phyloP scores from a whole-genome alignment of 768 basidiomycete genomes.

The Mrakia hoshinonis region DNA sequence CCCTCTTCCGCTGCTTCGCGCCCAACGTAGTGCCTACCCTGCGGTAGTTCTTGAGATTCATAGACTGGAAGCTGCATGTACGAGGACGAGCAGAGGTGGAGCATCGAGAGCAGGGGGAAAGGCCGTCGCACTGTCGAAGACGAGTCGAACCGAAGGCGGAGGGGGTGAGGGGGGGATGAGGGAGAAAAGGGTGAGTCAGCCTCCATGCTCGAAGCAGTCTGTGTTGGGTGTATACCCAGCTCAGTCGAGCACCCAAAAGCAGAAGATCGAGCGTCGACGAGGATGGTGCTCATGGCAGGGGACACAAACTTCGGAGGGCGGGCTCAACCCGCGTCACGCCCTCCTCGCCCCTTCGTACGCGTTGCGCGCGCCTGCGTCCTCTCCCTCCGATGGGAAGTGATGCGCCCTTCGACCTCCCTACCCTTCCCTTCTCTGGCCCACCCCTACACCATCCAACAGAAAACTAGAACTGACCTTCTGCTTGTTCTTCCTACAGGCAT shows the following conservation, averaged over 20 bases:
- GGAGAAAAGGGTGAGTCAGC: neutral
- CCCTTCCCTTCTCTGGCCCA: no score
- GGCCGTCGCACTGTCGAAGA: neutral
- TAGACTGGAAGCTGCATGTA: neutral
- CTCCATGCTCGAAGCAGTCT: neutral
- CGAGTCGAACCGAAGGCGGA: neutral
- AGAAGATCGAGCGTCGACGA: no score
- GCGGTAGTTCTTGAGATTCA: neutral
- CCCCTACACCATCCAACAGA: neutral
- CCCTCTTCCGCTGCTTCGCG: neutral
- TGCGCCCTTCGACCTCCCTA: no score
- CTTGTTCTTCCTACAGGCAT: conserved; percentile 1
- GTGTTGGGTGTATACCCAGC: no score
- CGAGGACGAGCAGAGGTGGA: neutral
- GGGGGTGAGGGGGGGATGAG: neutral
- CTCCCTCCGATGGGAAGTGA: no score
- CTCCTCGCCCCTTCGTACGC: no score
- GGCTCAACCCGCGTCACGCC: no score
- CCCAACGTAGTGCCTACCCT: neutral
- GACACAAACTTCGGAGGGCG: no score
- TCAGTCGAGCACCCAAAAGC: neutral
- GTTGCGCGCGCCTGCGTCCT: no score
- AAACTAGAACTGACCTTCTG: neutral
- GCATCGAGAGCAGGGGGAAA: conserved; percentile 1
- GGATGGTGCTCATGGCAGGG: no score